Percentiles rank a stretch among this genome's conserved stretches.
Conservation (phyloP, 2,329 filamentous ascomycete species). For the Curvularia eragrostidis region DNA sequence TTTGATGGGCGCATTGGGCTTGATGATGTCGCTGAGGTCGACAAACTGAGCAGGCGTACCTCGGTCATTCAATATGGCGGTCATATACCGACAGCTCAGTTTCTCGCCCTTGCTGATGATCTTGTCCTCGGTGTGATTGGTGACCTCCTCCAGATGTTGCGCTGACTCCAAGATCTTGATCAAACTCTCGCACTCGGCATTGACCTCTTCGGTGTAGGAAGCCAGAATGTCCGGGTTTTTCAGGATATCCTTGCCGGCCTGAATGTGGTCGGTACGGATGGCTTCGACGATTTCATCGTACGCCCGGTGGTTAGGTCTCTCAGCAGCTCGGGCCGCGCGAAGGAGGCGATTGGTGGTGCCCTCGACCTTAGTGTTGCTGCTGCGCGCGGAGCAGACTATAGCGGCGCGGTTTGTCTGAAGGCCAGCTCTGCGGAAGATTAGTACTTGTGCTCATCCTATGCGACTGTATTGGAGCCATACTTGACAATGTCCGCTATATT, state of each 20-base stretch:
- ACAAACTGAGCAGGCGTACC: constrained; percentile 88
- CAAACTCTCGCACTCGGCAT: constrained; percentile 80
- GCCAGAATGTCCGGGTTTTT: constrained; percentile 53
- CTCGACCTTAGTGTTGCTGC: constrained; percentile 90
- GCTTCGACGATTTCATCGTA: constrained; percentile 79
- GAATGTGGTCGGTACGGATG: constrained; percentile 82
- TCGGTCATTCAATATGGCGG: constrained; percentile 78
- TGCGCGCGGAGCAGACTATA: constrained; percentile 94
- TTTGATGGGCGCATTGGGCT: constrained; percentile 59
- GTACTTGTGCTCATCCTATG: constrained; percentile 6
- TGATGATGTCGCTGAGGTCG: constrained; percentile 82
- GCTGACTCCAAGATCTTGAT: constrained; percentile 74
- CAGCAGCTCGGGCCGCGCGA: constrained; percentile 56
- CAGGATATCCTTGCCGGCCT: constrained; percentile 66
- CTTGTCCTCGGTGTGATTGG: constrained; percentile 64
- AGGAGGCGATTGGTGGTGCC: constrained; percentile 83
- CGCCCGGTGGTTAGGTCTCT: constrained; percentile 53
- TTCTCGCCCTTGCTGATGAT: constrained; percentile 97
- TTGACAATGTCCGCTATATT: constrained; percentile 68
- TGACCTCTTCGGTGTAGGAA: constrained; percentile 70
- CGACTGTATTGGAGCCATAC: constrained; percentile 32
- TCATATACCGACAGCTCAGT: constrained; percentile 90
- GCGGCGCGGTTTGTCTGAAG: constrained; percentile 77
- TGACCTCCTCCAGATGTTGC: constrained; percentile 62
- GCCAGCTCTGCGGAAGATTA: constrained; percentile 58